Evolutionary conservation across 2,329 filamentous ascomycete species (phyloP).

Genomic region (Alternaria ventricosa): DNA sequence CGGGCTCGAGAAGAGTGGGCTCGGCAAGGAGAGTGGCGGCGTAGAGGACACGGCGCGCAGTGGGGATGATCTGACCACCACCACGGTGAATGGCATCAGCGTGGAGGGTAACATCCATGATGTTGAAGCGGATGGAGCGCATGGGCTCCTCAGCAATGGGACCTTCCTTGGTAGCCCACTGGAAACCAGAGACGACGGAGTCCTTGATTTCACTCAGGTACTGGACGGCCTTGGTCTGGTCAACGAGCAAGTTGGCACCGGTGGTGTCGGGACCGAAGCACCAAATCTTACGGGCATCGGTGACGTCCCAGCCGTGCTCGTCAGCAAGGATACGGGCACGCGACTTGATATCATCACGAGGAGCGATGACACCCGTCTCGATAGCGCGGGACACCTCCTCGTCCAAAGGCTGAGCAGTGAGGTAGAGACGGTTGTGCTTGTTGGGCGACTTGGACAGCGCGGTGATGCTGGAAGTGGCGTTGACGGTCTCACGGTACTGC

Average conservation of each 20-base stretch:
- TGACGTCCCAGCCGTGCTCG: conserved; percentile 98
- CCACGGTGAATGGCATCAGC: conserved; percentile 99
- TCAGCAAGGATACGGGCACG: conserved; percentile 96
- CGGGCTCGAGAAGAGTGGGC: conserved; percentile 90
- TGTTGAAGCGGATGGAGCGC: conserved; percentile 97
- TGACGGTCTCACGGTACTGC: conserved; percentile 97
- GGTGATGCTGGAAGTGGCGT: conserved; percentile 84
- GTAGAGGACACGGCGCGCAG: conserved; percentile 96
- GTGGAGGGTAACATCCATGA: conserved; percentile 99
- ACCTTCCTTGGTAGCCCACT: conserved; percentile 98
- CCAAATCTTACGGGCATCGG: conserved; percentile 99
- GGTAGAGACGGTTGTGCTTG: conserved; percentile 99
- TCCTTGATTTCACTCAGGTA: conserved; percentile 99
- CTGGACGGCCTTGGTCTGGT: conserved; percentile 99
- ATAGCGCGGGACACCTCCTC: conserved; percentile 94
- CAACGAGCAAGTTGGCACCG: conserved; percentile 97
- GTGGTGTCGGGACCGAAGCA: conserved; percentile 98
- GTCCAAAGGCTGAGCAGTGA: conserved; percentile 85
- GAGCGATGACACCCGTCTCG: conserved; percentile 87
- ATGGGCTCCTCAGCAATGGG: conserved; percentile 98
- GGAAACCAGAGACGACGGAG: conserved; percentile 99
- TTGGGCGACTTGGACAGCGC: conserved; percentile 99
- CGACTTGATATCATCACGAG: conserved; percentile 98
- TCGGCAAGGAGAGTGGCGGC: conserved; percentile 89
- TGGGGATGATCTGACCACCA: conserved; percentile 98